These are phyloP conservation scores for Senna siamea DNA, from an alignment of 306 rosid genomes.

Conservation along the genomic window DNA sequence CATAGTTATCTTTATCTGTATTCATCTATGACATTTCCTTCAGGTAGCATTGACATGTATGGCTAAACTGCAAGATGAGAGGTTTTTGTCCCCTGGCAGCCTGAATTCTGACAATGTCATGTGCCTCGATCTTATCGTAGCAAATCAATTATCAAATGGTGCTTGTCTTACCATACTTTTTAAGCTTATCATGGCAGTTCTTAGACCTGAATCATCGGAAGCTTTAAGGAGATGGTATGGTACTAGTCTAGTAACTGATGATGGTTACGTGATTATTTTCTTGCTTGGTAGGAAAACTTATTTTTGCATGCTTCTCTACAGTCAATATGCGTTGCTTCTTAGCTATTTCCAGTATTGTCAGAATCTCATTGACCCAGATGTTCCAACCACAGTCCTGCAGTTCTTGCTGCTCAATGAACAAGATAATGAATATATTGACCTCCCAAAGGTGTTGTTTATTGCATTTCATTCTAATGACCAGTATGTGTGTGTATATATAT, in stretches of 20 bases:
- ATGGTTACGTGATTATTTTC: slow-evolving; percentile 34
- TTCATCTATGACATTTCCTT: slow-evolving; percentile 28
- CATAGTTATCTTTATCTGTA: slow-evolving; percentile 18
- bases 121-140: slow-evolving; percentile 81
- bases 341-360: slow-evolving; percentile 97
- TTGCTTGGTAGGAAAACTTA: slow-evolving; percentile 49
- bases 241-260: slow-evolving; percentile 22
- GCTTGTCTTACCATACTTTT: slow-evolving; percentile 90
- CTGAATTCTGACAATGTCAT: slow-evolving; percentile 72
- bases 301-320: slow-evolving; percentile 50
- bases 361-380: slow-evolving; percentile 87
- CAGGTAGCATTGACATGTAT: slow-evolving; percentile 96
- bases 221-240: slow-evolving; percentile 92
- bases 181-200: slow-evolving; percentile 81
- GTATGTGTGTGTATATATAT: too few species aligned
- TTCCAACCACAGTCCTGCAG: slow-evolving; percentile 87
- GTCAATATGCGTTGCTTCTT: slow-evolving; percentile 92
- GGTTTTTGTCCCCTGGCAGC: slow-evolving; percentile 82
- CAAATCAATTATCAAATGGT: slow-evolving; percentile 88
- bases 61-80: slow-evolving; percentile 96
- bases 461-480: slow-evolving; percentile 2
- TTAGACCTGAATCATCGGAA: slow-evolving; percentile 90
- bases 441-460: slow-evolving; percentile 70
- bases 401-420: slow-evolving; percentile 76
- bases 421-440: slow-evolving; percentile 85